Evolutionary conservation across 2,329 filamentous ascomycete species (phyloP), one percentile per base, ranked within the genome.

Genomic region (Colletotrichum godetiae): DNA sequence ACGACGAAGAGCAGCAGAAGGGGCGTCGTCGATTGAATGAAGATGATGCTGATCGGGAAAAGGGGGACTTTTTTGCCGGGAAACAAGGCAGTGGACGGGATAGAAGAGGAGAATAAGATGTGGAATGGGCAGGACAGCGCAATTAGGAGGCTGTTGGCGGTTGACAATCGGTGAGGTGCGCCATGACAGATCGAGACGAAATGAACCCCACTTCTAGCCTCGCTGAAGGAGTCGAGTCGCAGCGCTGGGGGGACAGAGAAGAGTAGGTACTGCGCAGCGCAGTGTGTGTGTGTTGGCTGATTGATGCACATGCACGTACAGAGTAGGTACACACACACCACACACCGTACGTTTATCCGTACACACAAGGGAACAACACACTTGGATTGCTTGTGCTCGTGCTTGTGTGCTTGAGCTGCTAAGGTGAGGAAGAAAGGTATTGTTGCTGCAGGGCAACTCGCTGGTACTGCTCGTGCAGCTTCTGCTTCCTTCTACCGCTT

Each of bases 201-300:
- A 72, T 75, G 58, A 71, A 77, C 76, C 76, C 76, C 76, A 77
- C 76, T 75, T 75, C 68, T 74, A 76, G 75, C 75, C 75, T 76
- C 75, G 68, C 75, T 67, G 75, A 63, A 72, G 66, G 71, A 74
- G 57, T 56, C 24, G 63, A 61, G n/a, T 24, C 67, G 62, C 61
- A 49, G 27, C 52, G 31, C 57, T 56, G 33, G 46, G 27, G 27
- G 46, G 60, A 42, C 37, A 42, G 37, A 42, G 37, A 15, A 42
- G 37, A 19, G 37, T 29, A 29, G 27, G 27, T 29, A n/a, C 13
- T 19, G 55, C 11, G 58, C 12, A 24, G 58, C 42, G 33, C 29
- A 31, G 52, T 6, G 19, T n/a, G 42, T 22, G 35, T 22, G 42
- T 49, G 19, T 49, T 49, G 42, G 42, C 42, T 49, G 42, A 49